phyloP scores from a whole-genome alignment of 108 stramenopile species.

The Nitzschia putrida region DNA sequence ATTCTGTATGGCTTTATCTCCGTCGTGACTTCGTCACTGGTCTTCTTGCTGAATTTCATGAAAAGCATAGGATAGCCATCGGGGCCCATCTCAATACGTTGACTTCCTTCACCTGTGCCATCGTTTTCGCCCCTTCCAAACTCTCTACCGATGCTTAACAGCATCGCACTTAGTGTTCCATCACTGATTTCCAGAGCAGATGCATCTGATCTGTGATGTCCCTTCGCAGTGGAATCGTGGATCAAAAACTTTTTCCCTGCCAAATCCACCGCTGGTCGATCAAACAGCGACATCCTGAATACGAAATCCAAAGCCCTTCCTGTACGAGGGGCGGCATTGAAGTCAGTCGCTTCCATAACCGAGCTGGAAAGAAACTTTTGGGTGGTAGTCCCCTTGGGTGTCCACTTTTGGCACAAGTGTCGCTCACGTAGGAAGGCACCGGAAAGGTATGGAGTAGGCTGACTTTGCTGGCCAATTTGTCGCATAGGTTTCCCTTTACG shows the following conservation, averaged over 20 bases:
- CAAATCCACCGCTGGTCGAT: conserved; percentile 69
- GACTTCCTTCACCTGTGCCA: not conserved
- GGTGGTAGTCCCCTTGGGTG: conserved; percentile 36
- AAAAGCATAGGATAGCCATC: conserved; percentile 67
- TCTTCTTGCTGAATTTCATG: conserved; percentile 38
- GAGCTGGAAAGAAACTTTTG: conserved; percentile 56
- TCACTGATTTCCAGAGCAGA: conserved; percentile 79
- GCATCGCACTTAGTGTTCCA: conserved; percentile 63
- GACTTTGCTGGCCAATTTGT: not conserved
- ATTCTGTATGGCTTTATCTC: conserved; percentile 75
- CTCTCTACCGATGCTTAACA: conserved; percentile 55
- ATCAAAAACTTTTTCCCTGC: conserved; percentile 70
- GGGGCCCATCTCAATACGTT: conserved; percentile 49
- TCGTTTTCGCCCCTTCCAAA: not conserved
- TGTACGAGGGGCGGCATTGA: conserved; percentile 65
- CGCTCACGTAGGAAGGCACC: conserved; percentile 47
- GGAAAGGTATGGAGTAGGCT: conserved; percentile 39
- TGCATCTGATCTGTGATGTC: conserved; percentile 75
- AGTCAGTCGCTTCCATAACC: conserved; percentile 77
- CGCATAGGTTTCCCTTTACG: conserved; percentile 29
- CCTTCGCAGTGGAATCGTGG: conserved; percentile 58
- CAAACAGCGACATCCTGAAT: conserved; percentile 75
- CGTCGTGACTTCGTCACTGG: conserved; percentile 30
- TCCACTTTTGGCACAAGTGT: conserved; percentile 57
- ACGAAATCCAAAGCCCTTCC: conserved; percentile 83